Evolutionary conservation across 1,139 yeast genomes (phyloP), one percentile per base, ranked within the genome.

Genomic region (Sugiyamaella xylanicola): DNA sequence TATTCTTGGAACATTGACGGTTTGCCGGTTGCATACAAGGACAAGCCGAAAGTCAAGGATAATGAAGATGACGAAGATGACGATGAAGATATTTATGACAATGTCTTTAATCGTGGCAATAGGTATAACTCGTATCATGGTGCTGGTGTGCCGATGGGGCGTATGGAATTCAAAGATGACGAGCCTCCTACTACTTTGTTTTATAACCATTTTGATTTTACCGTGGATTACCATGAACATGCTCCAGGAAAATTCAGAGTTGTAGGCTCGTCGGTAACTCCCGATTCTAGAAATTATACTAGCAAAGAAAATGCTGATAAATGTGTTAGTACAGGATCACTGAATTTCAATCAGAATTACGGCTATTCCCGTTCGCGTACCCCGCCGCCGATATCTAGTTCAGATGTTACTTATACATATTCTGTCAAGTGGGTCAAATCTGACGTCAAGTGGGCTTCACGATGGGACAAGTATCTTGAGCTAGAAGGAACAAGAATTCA

Each of bases 381-480:
- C n/a, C n/a, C n/a, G n/a, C n/a, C n/a, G n/a, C n/a, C n/a, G n/a
- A n/a, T n/a, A n/a, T n/a, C n/a, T n/a, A 25, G 29, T 25, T 5
- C 9, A 25, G 9, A 74, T 11, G 86, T 84, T 39, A 68, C 75
- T 3, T 85, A 81, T 71, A 77, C 87, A 17, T 86, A 86, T 67
- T 82, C 86, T 3, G 86, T 86, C 35, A 73, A 71, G 36, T 93
- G 93, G 78, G 71, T 74, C 35, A 80, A 80, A 57, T 86, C 95
- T 15, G 76, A 75, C n/a, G 87, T 93, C 13, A 84, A 85, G 8
- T 93, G 98, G 98, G 98, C 98, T 29, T 92, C 98, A 1, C 84
- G 99, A 76, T 93, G 99, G 99, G 99, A 93, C 72, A 88, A 90
- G 71, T 93, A 93, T 71, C 79, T 93, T 67, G 95, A 89, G 66